A percentile compares a stretch with the other conserved stretches of the same genome.
These are phyloP conservation scores for Botrytis fragariae DNA, from an alignment of 2,329 filamentous ascomycete species.

Conservation along the genomic window DNA sequence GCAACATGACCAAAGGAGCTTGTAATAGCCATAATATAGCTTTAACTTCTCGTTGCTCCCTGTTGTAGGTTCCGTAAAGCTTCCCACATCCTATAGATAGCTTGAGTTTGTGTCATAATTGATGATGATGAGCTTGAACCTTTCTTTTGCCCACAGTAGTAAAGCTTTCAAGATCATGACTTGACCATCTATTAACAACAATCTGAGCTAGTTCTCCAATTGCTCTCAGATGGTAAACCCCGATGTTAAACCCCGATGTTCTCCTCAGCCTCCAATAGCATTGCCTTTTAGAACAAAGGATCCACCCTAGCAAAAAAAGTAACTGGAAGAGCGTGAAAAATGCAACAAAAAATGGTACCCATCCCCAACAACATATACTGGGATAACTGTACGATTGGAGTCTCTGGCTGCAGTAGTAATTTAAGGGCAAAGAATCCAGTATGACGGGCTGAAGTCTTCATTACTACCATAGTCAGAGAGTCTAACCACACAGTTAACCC, in stretches of 20 bases:
- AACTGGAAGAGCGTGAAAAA: background rate
- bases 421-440: background rate
- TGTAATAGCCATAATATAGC: background rate
- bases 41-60: background rate
- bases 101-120: background rate
- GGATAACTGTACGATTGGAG: background rate
- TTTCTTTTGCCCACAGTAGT: background rate
- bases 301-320: background rate
- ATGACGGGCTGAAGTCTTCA: background rate
- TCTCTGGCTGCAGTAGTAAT: background rate
- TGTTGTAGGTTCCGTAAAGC: background rate
- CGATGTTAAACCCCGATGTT: background rate
- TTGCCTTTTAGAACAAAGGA: background rate
- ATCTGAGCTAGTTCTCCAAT: background rate
- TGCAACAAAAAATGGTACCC: background rate
- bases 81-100: background rate
- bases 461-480: background rate
- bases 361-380: background rate
- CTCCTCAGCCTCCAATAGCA: background rate
- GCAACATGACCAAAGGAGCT: fast-evolving
- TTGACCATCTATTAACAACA: background rate
- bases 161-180: background rate
- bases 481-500: background rate
- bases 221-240: background rate
- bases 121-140: background rate